These are phyloP conservation scores for Lyophyllum semitale DNA, from an alignment of 768 basidiomycete genomes.

Conservation along the genomic window DNA sequence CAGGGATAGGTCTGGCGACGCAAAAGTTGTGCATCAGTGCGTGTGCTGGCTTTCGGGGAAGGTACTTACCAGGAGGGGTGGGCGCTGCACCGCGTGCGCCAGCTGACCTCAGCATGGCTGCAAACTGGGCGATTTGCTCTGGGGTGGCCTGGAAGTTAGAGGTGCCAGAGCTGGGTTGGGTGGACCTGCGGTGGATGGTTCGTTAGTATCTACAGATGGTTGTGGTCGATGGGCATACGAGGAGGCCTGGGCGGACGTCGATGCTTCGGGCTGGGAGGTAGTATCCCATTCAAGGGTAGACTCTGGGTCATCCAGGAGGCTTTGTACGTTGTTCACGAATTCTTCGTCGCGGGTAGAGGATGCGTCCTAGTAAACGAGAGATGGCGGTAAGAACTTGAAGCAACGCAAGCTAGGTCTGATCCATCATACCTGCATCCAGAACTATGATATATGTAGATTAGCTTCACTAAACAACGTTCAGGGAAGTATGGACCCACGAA, in stretches of 20 bases:
- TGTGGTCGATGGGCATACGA: slow-evolving; percentile 26
- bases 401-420: neutral
- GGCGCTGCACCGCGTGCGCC: slow-evolving; percentile 29
- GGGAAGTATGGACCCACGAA: slow-evolving; percentile 61
- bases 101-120: slow-evolving; percentile 52
- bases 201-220: neutral
- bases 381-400: neutral
- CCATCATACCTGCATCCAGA: slow-evolving; percentile 78
- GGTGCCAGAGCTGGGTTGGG: slow-evolving; percentile 7
- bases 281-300: slow-evolving; percentile 61
- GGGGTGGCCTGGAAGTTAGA: slow-evolving; percentile 46
- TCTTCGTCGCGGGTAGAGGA: slow-evolving; percentile 69
- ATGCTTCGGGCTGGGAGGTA: slow-evolving; percentile 38
- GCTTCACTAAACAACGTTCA: neutral
- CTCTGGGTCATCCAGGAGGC: slow-evolving; percentile 67
- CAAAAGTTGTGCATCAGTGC: neutral
- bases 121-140: slow-evolving; percentile 69
- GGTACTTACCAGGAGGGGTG: slow-evolving; percentile 32
- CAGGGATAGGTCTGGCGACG: slow-evolving; percentile 62
- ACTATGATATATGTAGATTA: slow-evolving; percentile 43
- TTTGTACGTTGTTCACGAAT: slow-evolving; percentile 72
- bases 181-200: neutral
- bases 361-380: slow-evolving; percentile 51
- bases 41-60: neutral
- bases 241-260: slow-evolving; percentile 44